These are phyloP conservation scores for Nothopassalora personata DNA, from an alignment of 2,329 filamentous ascomycete genomes.

Conservation along the genomic window DNA sequence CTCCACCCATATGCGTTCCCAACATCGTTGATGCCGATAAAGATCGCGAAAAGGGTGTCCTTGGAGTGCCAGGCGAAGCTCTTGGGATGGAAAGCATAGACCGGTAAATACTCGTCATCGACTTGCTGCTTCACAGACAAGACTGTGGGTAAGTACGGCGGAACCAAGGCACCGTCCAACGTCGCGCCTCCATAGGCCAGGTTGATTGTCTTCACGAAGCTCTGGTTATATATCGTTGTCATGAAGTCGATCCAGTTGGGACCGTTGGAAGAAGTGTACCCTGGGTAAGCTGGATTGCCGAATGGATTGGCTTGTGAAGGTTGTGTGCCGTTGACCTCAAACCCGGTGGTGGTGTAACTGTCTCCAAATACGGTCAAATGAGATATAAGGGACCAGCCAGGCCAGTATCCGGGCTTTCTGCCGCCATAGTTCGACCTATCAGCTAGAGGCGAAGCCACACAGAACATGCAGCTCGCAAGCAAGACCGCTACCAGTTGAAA, in stretches of 20 bases:
- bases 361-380: conserved; percentile 42
- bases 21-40: conserved; percentile 54
- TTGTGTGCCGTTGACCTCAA: conserved; percentile 48
- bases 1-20: conserved; percentile 45
- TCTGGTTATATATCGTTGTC: conserved; percentile 42
- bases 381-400: neutral
- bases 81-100: conserved; percentile 26
- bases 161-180: conserved; percentile 44
- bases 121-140: conserved; percentile 52
- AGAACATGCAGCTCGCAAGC: neutral
- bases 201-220: conserved; percentile 48
- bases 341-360: conserved; percentile 57
- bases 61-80: conserved; percentile 37
- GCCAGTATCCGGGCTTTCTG: neutral
- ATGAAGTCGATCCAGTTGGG: conserved; percentile 54
- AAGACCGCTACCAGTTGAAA: neutral
- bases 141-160: conserved; percentile 46
- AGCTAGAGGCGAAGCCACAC: neutral
- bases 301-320: conserved; percentile 53
- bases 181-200: conserved; percentile 46
- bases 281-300: conserved; percentile 55
- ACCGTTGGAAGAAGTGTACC: conserved; percentile 33
- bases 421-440: neutral
- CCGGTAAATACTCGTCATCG: conserved; percentile 38
- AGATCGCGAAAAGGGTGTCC: conserved; percentile 37